Conservation (phyloP, 352 stramenopile species). For the Aphanomyces stellatus region DNA sequence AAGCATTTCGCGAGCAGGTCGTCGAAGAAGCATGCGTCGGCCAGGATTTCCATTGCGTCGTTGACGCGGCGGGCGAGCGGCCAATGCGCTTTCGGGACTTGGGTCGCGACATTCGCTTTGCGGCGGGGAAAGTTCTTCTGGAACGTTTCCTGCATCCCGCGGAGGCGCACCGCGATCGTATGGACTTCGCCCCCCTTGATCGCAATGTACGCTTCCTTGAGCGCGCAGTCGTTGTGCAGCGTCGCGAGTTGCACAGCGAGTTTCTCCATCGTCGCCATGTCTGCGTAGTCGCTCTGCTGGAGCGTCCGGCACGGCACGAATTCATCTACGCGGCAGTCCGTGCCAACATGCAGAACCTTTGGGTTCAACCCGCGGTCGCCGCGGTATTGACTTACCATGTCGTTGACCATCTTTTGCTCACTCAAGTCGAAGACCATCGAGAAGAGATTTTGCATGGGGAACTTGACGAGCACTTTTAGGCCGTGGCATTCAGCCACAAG, state of each 20-base stretch:
- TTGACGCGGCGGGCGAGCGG: neutral
- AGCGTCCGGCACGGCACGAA: conserved; percentile 2
- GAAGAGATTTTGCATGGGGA: conserved; percentile 3
- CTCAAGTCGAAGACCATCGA: neutral
- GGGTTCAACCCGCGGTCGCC: neutral
- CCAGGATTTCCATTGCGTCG: neutral
- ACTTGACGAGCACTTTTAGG: neutral
- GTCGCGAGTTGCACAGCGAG: neutral
- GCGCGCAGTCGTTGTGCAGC: neutral
- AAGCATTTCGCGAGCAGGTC: neutral
- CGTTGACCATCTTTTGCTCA: conserved; percentile 4
- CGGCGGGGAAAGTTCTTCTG: neutral
- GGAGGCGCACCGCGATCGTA: neutral
- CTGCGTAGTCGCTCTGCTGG: neutral
- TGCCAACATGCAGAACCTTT: neutral
- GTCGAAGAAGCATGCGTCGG: neutral
- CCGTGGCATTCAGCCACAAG: neutral
- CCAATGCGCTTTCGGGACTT: too few species aligned
- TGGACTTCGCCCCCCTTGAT: neutral
- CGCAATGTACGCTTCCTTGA: neutral
- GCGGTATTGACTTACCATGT: conserved; percentile 2
- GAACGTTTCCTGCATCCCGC: neutral
- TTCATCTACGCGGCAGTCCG: neutral
- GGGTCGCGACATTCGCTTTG: neutral
- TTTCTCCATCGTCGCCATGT: neutral